Evolutionary conservation across 148 eudicot genomes (phyloP).

Genomic region (Pharnaceum exiguum): DNA sequence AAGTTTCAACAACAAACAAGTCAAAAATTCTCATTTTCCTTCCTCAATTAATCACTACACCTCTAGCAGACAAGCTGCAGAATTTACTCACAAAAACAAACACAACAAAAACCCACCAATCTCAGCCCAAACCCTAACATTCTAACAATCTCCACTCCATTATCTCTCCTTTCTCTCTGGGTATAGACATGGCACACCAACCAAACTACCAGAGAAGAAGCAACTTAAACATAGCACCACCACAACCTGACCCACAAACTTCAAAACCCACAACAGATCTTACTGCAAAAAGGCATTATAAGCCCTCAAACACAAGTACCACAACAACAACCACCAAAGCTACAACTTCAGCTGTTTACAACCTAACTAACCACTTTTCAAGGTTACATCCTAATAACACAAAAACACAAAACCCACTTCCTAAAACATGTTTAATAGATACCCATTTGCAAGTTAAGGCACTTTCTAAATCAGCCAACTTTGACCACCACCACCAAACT

Average conservation of each 20-base stretch:
- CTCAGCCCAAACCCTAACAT: background rate
- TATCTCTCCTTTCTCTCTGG: constrained; percentile 1
- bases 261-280: constrained; percentile 32
- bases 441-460: constrained; percentile 27
- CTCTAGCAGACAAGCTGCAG: constrained; percentile 3
- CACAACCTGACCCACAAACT: constrained; percentile 19
- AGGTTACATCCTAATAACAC: constrained; percentile 27
- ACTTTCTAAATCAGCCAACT: constrained; percentile 27
- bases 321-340: constrained; percentile 26
- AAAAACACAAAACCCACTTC: constrained; percentile 25
- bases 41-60: background rate
- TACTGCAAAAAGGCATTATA: constrained; percentile 32
- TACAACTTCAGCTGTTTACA: constrained; percentile 38
- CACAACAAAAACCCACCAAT: background rate
- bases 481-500: constrained; percentile 23
- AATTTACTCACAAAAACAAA: background rate
- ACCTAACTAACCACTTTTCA: constrained; percentile 60
- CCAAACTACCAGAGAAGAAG: constrained; percentile 38
- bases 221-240: constrained; percentile 36
- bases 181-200: constrained; percentile 27
- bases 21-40: constrained; percentile 1
- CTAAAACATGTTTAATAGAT: constrained; percentile 13
- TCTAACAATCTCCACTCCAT: background rate
- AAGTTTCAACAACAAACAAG: background rate
- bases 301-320: constrained; percentile 15